Evolutionary conservation across 257 asterid genomes (phyloP), one percentile per base, ranked within the genome.

Genomic region (Rhazya stricta): DNA sequence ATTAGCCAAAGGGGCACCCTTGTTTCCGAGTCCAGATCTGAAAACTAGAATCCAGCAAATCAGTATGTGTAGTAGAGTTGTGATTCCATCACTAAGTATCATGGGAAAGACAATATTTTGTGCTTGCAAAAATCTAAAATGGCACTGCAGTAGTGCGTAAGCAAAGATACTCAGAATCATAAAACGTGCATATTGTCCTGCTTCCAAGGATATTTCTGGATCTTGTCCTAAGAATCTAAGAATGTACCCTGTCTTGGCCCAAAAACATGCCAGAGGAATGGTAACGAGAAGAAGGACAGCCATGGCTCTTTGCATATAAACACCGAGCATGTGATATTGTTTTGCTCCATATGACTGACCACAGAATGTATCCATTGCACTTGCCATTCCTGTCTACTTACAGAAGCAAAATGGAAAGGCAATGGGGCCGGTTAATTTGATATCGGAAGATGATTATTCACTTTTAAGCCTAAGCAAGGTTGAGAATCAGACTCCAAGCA

Each of bases 291-390:
- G 78, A 21, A 87, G 79, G 19, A 90, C 92, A 21, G 87, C 21
- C 92, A 90, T 90, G 54, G 93, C 94, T 67, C 88, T 70, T 70
- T 87, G 96, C 90, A 85, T 86, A 82, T 90, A 90, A 10, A 90
- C 78, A 1, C 94, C 94, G 6, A 90, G 85, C 86, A 85, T 84
- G 48, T 90, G 91, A 77, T 88, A 84, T 34, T 88, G 94, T 51
- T 83, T 88, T 16, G 92, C 94, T 1, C 92, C 94, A 57, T 87
- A 87, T 2, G 96, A 81, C 32, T 90, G 91, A 2, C 96, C 92
- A 45, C 91, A 90, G 75, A 88, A 87, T 0, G 96, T 90, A 27
- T 90, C 96, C 74, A 90, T 36, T 0, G 94, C 92, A 68, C 89
- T 84, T 2, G 87, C 89, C 96, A 88, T 80, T 1, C 96, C 94